Percentiles rank a stretch among this genome's conserved stretches.
These are phyloP conservation scores for Chenopodium album DNA, from an alignment of 148 eudicot species.

Conservation along the genomic window DNA sequence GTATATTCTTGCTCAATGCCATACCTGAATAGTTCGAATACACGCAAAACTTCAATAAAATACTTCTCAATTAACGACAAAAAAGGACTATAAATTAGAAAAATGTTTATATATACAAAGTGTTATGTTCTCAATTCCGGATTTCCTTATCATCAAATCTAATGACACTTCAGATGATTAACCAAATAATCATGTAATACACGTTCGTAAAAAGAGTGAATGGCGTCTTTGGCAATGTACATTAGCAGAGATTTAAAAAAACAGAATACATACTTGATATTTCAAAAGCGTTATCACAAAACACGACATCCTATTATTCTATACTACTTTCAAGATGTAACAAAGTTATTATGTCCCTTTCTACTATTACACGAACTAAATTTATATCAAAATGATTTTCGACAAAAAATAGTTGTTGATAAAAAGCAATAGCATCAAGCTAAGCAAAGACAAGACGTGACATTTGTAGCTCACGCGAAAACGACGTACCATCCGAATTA, in stretches of 20 bases:
- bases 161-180: no score
- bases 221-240: no score
- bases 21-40: conserved; percentile 32
- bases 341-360: no score
- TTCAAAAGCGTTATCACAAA: no score
- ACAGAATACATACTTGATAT: no score
- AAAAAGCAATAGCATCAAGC: not conserved
- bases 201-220: no score
- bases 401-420: not conserved
- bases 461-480: not conserved
- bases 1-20: conserved; percentile 68
- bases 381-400: no score
- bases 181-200: no score
- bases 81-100: not conserved
- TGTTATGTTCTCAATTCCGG: not conserved
- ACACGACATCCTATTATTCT: no score
- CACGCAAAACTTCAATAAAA: not conserved
- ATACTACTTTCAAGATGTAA: no score
- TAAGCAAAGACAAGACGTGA: not conserved
- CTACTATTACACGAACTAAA: no score
- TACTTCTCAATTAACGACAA: not conserved
- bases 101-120: not conserved
- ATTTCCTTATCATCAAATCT: not conserved
- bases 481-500: not conserved
- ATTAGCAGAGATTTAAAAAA: no score